Evolutionary conservation across 768 basidiomycete genomes (phyloP), one percentile per base, ranked within the genome.

Genomic region (Russula sp.): DNA sequence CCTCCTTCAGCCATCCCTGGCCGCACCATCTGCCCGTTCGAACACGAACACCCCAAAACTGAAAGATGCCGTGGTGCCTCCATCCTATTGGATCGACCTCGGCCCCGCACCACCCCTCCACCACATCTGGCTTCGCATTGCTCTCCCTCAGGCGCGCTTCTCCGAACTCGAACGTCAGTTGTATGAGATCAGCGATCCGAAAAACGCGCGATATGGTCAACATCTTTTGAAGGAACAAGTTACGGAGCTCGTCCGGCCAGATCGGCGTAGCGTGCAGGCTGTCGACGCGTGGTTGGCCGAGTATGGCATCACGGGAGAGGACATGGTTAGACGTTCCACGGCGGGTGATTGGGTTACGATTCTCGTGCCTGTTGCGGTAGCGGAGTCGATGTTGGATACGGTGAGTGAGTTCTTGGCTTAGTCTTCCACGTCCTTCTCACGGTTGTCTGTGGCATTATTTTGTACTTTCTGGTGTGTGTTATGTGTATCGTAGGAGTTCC

Each of bases 341-440:
- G 87, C 88, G 0, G 79, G 81, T 54, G 89, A 90, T 66, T 91
- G 88, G 89, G 75, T 89, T 16, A 83, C 78, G 6, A 71, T 89
- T 46, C 82, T 73, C 14, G 75, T 89, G 8, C 81, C 87, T 0
- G 78, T 91, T 51, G 69, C 75, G 38, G 66, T 84, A 28, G 88
- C 84, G 0, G 88, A 90, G 73, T 75, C 82, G 67, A 85, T 91
- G 83, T 79, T 91, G n/a, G 76, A 83, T 69, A 86, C 89, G 52
- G 87, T 88, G 69, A 69, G 81, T 42, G 20, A 20, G 16, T n/a
- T 38, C n/a, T 46, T n/a, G 44, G n/a, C n/a, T 46, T 22, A 4
- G 9, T 46, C 20, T 22, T n/a, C 44, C n/a, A 16, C 18, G 13
- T n/a, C n/a, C 36, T 46, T 59, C 63, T 64, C 51, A 59, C 46